Evolutionary conservation across 225 moss, liverwort and hornwort genomes (phyloP), one percentile per base, ranked within the genome.

Genomic region (Marchantia paleacea): DNA sequence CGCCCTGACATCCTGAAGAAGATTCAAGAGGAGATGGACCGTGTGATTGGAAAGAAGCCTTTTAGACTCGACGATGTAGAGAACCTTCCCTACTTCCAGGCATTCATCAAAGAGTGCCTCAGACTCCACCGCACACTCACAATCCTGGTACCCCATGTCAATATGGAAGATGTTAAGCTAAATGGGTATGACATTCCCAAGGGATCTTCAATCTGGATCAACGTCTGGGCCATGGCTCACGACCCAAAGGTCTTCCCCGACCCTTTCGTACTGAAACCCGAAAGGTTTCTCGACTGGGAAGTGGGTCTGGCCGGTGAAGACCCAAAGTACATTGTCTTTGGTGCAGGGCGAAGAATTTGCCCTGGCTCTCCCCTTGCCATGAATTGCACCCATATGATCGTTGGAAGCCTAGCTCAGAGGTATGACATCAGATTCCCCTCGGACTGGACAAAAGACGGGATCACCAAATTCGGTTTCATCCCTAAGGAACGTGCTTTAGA

Each of bases 181-280:
- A 77, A 29, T 9, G 87, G 86, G 0, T 91, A 81, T 75, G 83
- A 80, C 54, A 68, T 90, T 30, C 90, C 90, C 0, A 63, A 80
- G 22, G 52, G 76, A 6, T 78, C 87, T 6, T 75, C 80, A 6
- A 11, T 91, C 1, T 0, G 82, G n/a, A 7, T 82, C 29, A 91
- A 91, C 55, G 60, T 86, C 52, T 84, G 73, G 26, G 89, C 91
- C 15, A 82, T 88, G 66, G 85, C 85, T 4, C 72, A 87, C 7
- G 86, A 91, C 4, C 72, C 86, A 0, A 49, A 6, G 1, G 29
- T 81, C 7, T 88, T 81, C 0, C 75, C 72, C 0, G 26, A 24
- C 7, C 84, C 87, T 3, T 84, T 87, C 16, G 66, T 50, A 22
- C 85, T 89, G 72, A 74, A 55, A 24, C 89, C 91, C 0, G 79